Evolutionary conservation across 2,329 filamentous ascomycete species (phyloP).

Genomic region (Colletotrichum incanum): DNA sequence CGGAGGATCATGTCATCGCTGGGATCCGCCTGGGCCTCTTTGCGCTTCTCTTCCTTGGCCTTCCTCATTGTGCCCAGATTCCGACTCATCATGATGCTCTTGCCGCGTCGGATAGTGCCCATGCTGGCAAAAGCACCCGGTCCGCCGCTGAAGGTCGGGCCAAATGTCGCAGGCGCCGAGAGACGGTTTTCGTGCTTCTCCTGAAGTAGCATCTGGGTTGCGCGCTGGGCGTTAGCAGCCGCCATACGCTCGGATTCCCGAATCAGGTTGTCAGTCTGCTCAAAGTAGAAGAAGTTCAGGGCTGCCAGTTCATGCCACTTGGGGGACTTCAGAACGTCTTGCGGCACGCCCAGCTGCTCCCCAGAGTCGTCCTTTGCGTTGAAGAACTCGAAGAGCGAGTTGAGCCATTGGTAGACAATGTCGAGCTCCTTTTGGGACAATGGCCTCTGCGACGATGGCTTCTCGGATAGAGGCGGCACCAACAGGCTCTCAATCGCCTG

Average conservation of each 20-base stretch:
- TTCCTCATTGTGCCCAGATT: slow-evolving; percentile 97
- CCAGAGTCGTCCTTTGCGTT: slow-evolving; percentile 89
- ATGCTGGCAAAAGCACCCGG: slow-evolving; percentile 74
- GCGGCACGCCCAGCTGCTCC: slow-evolving; percentile 88
- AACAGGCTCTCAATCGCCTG: slow-evolving; percentile 91
- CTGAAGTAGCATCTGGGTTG: slow-evolving; percentile 77
- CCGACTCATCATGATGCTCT: slow-evolving; percentile 93
- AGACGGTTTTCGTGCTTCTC: slow-evolving; percentile 66
- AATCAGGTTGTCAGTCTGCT: slow-evolving; percentile 90
- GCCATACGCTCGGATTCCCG: slow-evolving; percentile 98
- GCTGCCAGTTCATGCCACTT: slow-evolving; percentile 99
- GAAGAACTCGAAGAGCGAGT: slow-evolving; percentile 94
- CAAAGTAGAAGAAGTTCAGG: slow-evolving; percentile 99
- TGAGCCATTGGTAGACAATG: slow-evolving; percentile 94
- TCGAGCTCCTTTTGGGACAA: slow-evolving; percentile 91
- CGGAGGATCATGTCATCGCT: slow-evolving; percentile 98
- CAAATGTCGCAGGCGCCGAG: slow-evolving; percentile 72
- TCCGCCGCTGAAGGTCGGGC: slow-evolving; percentile 66
- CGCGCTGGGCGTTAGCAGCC: slow-evolving; percentile 83
- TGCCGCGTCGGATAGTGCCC: slow-evolving; percentile 76
- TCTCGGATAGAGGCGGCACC: slow-evolving; percentile 95
- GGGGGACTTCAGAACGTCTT: slow-evolving; percentile 93
- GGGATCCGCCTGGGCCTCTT: slow-evolving; percentile 95
- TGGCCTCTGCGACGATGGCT: slow-evolving; percentile 87
- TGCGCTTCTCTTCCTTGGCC: slow-evolving; percentile 95